These are phyloP conservation scores for Enterocytospora artemiae DNA, from an alignment of 371 early-diverging fungal species.

Conservation along the genomic window DNA sequence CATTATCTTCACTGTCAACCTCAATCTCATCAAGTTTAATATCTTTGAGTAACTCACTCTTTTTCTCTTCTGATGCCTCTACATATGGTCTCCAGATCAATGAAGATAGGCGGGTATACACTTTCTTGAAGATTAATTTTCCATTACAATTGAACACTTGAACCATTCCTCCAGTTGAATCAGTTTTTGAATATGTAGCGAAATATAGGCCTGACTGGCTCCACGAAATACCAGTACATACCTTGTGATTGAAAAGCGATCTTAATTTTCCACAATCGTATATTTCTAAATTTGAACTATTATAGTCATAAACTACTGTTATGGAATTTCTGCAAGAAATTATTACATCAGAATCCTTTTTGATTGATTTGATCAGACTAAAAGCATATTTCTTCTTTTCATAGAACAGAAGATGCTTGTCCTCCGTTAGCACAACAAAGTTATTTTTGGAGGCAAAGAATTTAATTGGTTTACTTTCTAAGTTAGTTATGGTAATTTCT, in stretches of 20 bases:
- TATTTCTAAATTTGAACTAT: constrained; percentile 35
- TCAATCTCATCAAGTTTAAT: not conserved
- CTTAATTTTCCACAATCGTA: constrained; percentile 35
- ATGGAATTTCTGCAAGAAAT: constrained; percentile 4
- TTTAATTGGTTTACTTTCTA: constrained; percentile 7
- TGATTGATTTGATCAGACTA: constrained; percentile 15
- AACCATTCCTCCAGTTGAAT: constrained; percentile 25
- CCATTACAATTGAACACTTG: constrained; percentile 47
- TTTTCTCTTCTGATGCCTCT: constrained; percentile 8
- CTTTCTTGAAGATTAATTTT: constrained; percentile 37
- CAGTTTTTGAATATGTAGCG: constrained; percentile 7
- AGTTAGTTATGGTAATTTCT: constrained; percentile 14
- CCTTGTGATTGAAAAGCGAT: constrained; percentile 21
- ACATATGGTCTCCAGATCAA: constrained; percentile 43
- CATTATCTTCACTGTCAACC: not conserved
- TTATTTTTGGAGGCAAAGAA: constrained; percentile 13
- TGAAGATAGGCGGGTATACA: constrained; percentile 17
- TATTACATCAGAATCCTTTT: constrained; percentile 17
- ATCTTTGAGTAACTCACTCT: constrained; percentile 12
- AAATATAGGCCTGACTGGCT: constrained; percentile 41
- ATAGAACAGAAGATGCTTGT: constrained; percentile 26
- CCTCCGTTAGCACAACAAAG: constrained; percentile 11
- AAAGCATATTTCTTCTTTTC: constrained; percentile 13
- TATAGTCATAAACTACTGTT: constrained; percentile 23
- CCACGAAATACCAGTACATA: constrained; percentile 41